These are phyloP conservation scores for Cladorrhinum sp. DNA, from an alignment of 2,329 filamentous ascomycete species.

Conservation along the genomic window DNA sequence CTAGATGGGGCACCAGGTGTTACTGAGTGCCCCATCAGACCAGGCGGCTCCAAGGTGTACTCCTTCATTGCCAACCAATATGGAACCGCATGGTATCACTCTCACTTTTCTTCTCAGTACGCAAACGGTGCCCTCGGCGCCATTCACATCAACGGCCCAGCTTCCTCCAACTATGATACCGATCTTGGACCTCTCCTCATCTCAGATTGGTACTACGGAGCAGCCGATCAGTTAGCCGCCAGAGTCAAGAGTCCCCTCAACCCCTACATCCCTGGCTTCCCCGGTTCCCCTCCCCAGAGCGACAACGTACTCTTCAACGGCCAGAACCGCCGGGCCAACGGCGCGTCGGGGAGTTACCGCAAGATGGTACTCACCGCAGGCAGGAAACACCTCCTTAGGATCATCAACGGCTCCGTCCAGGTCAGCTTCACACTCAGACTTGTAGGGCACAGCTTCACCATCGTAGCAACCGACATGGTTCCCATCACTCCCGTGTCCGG, in stretches of 20 bases:
- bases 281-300: constrained; percentile 30
- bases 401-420: constrained; percentile 49
- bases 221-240: constrained; percentile 28
- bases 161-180: constrained; percentile 48
- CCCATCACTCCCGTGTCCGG: constrained; percentile 45
- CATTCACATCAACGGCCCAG: constrained; percentile 51
- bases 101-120: constrained; percentile 49
- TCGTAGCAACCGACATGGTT: constrained; percentile 51
- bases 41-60: constrained; percentile 31
- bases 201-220: constrained; percentile 47
- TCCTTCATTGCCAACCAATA: constrained; percentile 35
- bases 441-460: constrained; percentile 45
- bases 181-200: constrained; percentile 49
- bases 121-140: constrained; percentile 51
- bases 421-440: constrained; percentile 48
- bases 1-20: constrained; percentile 41
- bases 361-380: constrained; percentile 36
- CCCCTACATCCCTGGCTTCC: constrained; percentile 23
- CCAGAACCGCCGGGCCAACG: constrained; percentile 33
- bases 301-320: constrained; percentile 44
- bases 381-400: constrained; percentile 44
- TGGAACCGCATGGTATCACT: constrained; percentile 44
- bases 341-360: constrained; percentile 28
- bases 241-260: constrained; percentile 24
- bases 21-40: constrained; percentile 39